A percentile compares a stretch with the other conserved stretches of the same genome.
Evolutionary conservation across 257 asterid species (phyloP).

Genomic region (Hygrophila difformis): DNA sequence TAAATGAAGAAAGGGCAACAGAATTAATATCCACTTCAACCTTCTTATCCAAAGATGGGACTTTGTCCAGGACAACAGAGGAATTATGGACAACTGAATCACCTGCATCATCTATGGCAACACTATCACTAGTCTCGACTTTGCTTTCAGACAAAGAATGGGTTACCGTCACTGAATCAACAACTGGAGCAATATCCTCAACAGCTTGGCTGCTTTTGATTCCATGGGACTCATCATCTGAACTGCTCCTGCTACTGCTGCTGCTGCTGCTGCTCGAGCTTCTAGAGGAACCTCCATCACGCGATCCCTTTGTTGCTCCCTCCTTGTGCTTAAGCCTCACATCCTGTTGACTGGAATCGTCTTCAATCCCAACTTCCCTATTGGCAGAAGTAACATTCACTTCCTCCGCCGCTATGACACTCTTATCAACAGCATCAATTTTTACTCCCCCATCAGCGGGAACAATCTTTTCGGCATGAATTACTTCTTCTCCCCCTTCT

Average conservation of each 20-base stretch:
- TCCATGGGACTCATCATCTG: slow-evolving; percentile 35
- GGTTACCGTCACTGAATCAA: slow-evolving; percentile 19
- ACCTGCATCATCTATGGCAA: slow-evolving; percentile 10
- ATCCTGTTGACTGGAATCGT: slow-evolving; percentile 18
- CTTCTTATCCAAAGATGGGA: slow-evolving; percentile 16
- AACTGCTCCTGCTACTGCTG: too few relatives aligned
- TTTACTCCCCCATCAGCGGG: slow-evolving; percentile 4
- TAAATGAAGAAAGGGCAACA: slow-evolving; percentile 4
- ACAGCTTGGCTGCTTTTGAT: slow-evolving; percentile 17
- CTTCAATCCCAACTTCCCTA: slow-evolving; percentile 19
- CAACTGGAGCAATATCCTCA: slow-evolving; percentile 19
- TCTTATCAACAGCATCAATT: slow-evolving; percentile 11
- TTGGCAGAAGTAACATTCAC: slow-evolving; percentile 13
- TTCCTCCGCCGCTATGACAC: slow-evolving; percentile 5
- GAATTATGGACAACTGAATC: slow-evolving; percentile 16
- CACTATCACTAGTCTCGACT: slow-evolving; percentile 8
- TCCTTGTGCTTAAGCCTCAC: slow-evolving; percentile 24
- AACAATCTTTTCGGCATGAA: neutral
- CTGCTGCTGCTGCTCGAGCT: slow-evolving; percentile 29
- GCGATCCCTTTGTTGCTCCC: neutral
- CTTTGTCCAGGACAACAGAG: slow-evolving; percentile 16
- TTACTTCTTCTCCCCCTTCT: slow-evolving; percentile 20
- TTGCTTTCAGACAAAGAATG: slow-evolving; percentile 12
- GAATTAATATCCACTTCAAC: slow-evolving; percentile 5
- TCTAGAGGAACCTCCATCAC: slow-evolving; percentile 24